Percentiles rank a stretch among this genome's conserved stretches.
phyloP scores from a whole-genome alignment of 352 stramenopile genomes.

The Globisporangium middletonii region DNA sequence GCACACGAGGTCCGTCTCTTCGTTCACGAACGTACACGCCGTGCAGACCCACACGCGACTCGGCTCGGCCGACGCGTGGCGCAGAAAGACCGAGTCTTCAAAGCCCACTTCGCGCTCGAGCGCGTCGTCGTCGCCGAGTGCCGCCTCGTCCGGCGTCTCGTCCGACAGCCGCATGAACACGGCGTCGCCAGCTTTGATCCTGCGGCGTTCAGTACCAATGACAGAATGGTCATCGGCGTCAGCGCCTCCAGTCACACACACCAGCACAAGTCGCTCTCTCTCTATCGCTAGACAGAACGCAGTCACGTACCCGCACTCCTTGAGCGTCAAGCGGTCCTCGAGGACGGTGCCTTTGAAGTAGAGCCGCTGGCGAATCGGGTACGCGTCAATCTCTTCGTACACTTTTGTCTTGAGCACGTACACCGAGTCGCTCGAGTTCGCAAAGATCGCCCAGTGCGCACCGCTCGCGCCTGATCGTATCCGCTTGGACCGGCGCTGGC shows the following conservation, averaged over 20 bases:
- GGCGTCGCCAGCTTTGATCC: conserved; percentile 66
- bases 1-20: conserved; percentile 39
- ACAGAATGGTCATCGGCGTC: neutral
- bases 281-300: too few species aligned
- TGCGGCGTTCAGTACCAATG: conserved; percentile 8
- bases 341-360: conserved; percentile 64
- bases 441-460: conserved; percentile 38
- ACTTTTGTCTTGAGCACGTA: conserved; percentile 79
- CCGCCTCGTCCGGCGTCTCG: conserved; percentile 51
- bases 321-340: conserved; percentile 48
- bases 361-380: conserved; percentile 61
- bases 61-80: conserved; percentile 17
- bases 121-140: conserved; percentile 32
- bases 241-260: neutral
- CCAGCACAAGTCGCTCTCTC: neutral
- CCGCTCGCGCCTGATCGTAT: conserved; percentile 37
- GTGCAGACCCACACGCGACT: conserved; percentile 62
- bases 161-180: conserved; percentile 68
- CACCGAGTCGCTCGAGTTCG: conserved; percentile 62
- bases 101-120: conserved; percentile 70
- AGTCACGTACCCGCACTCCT: conserved; percentile 47
- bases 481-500: conserved; percentile 57
- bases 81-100: conserved; percentile 63
- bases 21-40: conserved; percentile 75
- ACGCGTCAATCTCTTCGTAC: conserved; percentile 56